Evolutionary conservation across 106 monocot genomes (phyloP).

Genomic region (Acorus gramineus): DNA sequence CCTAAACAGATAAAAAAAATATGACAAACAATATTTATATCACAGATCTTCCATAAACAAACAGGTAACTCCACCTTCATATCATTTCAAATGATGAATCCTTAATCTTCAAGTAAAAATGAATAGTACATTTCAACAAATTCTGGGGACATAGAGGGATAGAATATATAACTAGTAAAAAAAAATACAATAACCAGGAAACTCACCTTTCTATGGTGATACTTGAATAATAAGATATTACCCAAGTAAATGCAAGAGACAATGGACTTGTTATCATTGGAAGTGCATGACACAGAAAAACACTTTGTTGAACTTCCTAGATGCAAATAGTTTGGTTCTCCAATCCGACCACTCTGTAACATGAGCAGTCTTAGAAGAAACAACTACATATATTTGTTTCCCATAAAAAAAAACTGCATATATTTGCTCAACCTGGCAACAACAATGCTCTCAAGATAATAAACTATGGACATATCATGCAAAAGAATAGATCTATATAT

Average conservation of each 20-base stretch:
- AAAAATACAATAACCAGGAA: conserved; percentile 1
- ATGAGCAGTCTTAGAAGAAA: conserved; percentile 22
- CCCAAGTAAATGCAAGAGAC: conserved; percentile 27
- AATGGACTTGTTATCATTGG: conserved; percentile 38
- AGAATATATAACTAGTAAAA: background rate
- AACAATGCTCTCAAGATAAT: too few relatives aligned
- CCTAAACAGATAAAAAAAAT: too few relatives aligned
- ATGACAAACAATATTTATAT: too few relatives aligned
- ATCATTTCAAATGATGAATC: too few relatives aligned
- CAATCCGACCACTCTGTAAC: conserved; percentile 42
- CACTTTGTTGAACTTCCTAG: conserved; percentile 35
- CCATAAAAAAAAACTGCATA: background rate
- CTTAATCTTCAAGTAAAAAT: too few relatives aligned
- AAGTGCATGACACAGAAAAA: conserved; percentile 46
- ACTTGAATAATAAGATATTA: conserved; percentile 42
- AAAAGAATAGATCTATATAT: too few relatives aligned
- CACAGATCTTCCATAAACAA: too few relatives aligned
- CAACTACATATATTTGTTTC: background rate
- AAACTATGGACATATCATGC: too few relatives aligned
- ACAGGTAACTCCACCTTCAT: too few relatives aligned
- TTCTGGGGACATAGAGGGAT: too few relatives aligned
- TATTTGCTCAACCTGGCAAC: background rate
- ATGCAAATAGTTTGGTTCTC: conserved; percentile 25
- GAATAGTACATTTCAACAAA: too few relatives aligned
- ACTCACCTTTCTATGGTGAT: conserved; percentile 43